phyloP scores from a whole-genome alignment of 2,329 filamentous ascomycete genomes.

The Colletotrichum navitas region DNA sequence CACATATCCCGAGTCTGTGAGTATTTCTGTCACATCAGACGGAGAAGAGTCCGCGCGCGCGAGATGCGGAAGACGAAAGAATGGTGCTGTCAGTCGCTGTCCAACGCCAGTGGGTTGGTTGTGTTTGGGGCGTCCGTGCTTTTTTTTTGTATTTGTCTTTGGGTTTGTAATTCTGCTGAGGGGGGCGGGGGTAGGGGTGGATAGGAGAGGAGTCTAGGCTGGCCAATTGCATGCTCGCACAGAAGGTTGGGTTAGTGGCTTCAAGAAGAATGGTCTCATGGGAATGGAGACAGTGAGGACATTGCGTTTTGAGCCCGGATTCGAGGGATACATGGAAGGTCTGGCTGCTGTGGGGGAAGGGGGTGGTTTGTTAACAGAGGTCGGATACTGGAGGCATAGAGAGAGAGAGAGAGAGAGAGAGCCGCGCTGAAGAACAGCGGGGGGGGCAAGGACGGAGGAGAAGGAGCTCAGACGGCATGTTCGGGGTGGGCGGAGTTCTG shows the following conservation, averaged over 20 bases:
- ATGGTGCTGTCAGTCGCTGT: constrained; percentile 15
- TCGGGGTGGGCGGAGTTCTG: constrained; percentile 11
- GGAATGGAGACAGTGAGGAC: constrained; percentile 13
- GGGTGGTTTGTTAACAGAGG: not conserved
- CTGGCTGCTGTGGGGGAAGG: not conserved
- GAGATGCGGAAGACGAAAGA: not conserved
- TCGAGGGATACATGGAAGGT: not conserved
- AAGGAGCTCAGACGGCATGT: constrained; percentile 7
- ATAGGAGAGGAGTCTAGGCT: not conserved
- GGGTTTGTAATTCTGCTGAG: constrained; percentile 1
- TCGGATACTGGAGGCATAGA: not conserved
- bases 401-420: not conserved
- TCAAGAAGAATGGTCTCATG: not conserved
- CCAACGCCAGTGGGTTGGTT: not conserved
- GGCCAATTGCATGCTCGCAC: constrained; percentile 12
- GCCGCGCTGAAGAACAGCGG: constrained; percentile 12
- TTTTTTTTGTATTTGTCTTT: not conserved
- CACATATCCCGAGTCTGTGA: not conserved
- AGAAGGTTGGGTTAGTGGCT: not conserved
- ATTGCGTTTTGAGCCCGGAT: constrained; percentile 11
- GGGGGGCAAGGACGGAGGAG: not conserved
- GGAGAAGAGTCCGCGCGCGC: not conserved
- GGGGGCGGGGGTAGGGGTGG: not conserved
- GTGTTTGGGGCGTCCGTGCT: constrained; percentile 3
- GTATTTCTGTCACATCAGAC: not conserved